Conservation (phyloP, 192 early-diverging fungal species). For the Entomortierella lignicola region DNA sequence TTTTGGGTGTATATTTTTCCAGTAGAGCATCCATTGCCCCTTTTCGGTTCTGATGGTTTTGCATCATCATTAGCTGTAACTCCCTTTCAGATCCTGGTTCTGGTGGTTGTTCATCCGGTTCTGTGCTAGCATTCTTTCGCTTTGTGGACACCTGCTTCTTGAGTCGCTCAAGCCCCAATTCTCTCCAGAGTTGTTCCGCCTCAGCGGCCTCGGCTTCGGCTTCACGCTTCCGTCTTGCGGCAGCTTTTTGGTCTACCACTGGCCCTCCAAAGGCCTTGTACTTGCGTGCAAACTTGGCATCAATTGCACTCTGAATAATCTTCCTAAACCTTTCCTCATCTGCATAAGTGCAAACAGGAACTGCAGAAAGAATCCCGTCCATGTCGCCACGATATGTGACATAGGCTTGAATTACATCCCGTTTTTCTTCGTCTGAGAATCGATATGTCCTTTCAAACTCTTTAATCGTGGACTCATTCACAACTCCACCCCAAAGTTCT, state of each 20-base stretch:
- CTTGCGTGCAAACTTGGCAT: slow-evolving; percentile 60
- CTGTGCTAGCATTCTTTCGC: slow-evolving; percentile 25
- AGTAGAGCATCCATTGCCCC: slow-evolving; percentile 67
- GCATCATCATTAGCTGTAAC: slow-evolving; percentile 69
- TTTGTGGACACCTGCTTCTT: slow-evolving; percentile 59
- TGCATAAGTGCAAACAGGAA: slow-evolving; percentile 69
- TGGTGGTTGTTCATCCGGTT: slow-evolving; percentile 49
- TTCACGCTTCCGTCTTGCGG: slow-evolving; percentile 62
- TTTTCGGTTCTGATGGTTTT: slow-evolving; percentile 60
- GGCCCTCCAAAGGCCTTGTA: slow-evolving; percentile 68
- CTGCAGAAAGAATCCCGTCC: slow-evolving; percentile 70
- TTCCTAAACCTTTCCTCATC: slow-evolving; percentile 73
- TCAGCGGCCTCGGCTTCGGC: slow-evolving; percentile 72
- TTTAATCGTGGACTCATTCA: slow-evolving; percentile 79
- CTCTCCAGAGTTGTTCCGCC: slow-evolving; percentile 67
- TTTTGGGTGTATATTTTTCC: slow-evolving; percentile 53
- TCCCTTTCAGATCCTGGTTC: slow-evolving; percentile 54
- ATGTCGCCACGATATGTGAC: slow-evolving; percentile 75
- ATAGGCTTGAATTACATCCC: slow-evolving; percentile 78
- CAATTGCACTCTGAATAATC: slow-evolving; percentile 76
- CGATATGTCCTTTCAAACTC: slow-evolving; percentile 79
- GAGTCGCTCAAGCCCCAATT: slow-evolving; percentile 65
- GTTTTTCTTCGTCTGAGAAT: slow-evolving; percentile 79
- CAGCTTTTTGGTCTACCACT: slow-evolving; percentile 55
- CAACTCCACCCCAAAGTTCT: slow-evolving; percentile 77